Evolutionary conservation across 2,329 filamentous ascomycete genomes (phyloP).

Genomic region (Microsporum audouinii): DNA sequence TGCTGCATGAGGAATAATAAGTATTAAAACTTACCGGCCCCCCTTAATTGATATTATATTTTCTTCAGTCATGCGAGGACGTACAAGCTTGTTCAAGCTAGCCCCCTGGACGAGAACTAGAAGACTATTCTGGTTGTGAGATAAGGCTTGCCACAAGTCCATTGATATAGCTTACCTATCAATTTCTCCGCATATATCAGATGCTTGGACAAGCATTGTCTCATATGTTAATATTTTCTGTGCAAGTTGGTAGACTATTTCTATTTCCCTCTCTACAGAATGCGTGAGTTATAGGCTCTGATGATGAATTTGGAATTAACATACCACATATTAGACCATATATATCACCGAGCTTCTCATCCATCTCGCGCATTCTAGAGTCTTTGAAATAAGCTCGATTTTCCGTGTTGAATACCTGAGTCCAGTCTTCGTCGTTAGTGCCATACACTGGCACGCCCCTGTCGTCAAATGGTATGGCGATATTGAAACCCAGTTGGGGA

Average conservation of each 20-base stretch:
- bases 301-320: slow-evolving; percentile 20
- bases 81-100: slow-evolving; percentile 56
- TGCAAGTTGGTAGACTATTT: slow-evolving; percentile 69
- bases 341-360: slow-evolving; percentile 70
- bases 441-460: slow-evolving; percentile 52
- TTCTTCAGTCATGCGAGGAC: slow-evolving; percentile 56
- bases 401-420: slow-evolving; percentile 62
- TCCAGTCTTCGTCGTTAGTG: slow-evolving; percentile 59
- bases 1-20: not conserved
- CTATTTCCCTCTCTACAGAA: slow-evolving; percentile 65
- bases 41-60: slow-evolving; percentile 63
- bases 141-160: not conserved
- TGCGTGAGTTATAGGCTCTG: not conserved
- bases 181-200: slow-evolving; percentile 72
- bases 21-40: slow-evolving; percentile 48
- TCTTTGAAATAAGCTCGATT: slow-evolving; percentile 79
- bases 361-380: slow-evolving; percentile 64
- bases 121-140: slow-evolving; percentile 40
- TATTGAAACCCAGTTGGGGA: slow-evolving; percentile 82
- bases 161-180: slow-evolving; percentile 43
- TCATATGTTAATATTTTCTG: slow-evolving; percentile 60
- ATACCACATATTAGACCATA: slow-evolving; percentile 70
- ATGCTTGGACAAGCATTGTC: slow-evolving; percentile 53
- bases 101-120: slow-evolving; percentile 71
- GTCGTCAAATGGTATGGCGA: slow-evolving; percentile 55